These are phyloP conservation scores for Phytopythium cucurbitacearum DNA, from an alignment of 352 stramenopile species.

Conservation along the genomic window DNA sequence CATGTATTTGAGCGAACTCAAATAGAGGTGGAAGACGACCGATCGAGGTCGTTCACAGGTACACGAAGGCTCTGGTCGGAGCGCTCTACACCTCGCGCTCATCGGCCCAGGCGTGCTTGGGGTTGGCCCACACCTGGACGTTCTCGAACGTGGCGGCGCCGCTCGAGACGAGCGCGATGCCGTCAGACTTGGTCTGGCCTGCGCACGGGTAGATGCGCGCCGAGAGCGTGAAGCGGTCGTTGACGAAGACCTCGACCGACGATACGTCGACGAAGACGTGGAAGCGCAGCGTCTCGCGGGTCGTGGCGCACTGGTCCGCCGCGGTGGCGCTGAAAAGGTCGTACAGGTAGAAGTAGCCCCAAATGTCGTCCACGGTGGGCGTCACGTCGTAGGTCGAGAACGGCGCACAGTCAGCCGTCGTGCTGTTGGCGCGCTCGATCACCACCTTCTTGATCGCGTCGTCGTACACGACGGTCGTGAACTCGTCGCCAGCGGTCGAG, in stretches of 20 bases:
- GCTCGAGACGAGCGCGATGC: slow-evolving; percentile 46
- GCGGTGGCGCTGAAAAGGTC: slow-evolving; percentile 28
- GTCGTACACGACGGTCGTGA: slow-evolving; percentile 61
- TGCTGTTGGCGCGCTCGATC: slow-evolving; percentile 51
- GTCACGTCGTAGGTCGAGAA: slow-evolving; percentile 30
- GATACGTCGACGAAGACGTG: slow-evolving; percentile 68
- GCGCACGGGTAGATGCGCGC: slow-evolving; percentile 64
- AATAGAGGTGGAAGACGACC: too few species aligned
- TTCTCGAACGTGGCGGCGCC: slow-evolving; percentile 48
- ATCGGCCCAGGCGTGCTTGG: slow-evolving; percentile 55
- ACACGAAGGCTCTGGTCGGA: too few species aligned
- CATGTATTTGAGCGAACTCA: too few species aligned
- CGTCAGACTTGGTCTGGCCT: slow-evolving; percentile 36
- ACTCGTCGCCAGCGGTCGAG: slow-evolving; percentile 37
- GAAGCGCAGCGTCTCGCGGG: slow-evolving; percentile 47
- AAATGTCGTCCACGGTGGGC: slow-evolving; percentile 26
- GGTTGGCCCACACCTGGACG: slow-evolving; percentile 59
- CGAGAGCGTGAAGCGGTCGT: slow-evolving; percentile 59
- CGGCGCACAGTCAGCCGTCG: slow-evolving; percentile 35
- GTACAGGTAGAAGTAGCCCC: slow-evolving; percentile 61
- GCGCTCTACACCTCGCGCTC: slow-evolving; percentile 18
- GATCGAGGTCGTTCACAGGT: too few species aligned
- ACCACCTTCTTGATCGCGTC: slow-evolving; percentile 52
- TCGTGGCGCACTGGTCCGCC: slow-evolving; percentile 25
- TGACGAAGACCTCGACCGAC: slow-evolving; percentile 69